These are phyloP conservation scores for Rhizopogon sp. DNA, from an alignment of 768 basidiomycete species.

Conservation along the genomic window DNA sequence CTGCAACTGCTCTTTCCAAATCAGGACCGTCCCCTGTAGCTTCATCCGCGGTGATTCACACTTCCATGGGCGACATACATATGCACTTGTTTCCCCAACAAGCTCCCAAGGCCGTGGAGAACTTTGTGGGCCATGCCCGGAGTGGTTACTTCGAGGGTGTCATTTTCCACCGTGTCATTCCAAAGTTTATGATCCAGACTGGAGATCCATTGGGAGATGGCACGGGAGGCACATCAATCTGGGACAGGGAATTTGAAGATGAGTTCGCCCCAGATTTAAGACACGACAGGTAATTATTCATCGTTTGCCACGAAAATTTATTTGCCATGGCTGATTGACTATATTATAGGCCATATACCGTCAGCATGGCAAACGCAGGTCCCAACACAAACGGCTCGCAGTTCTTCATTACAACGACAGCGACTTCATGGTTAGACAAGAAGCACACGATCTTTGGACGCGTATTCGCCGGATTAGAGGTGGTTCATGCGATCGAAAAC, in stretches of 20 bases:
- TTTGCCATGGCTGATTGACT: constrained; percentile 1
- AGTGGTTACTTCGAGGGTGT: constrained; percentile 90
- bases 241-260: constrained; percentile 89
- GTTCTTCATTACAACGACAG: constrained; percentile 96
- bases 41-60: constrained; percentile 85
- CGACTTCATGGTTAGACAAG: constrained; percentile 90
- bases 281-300: constrained; percentile 71
- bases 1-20: constrained; percentile 44
- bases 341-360: constrained; percentile 74
- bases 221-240: constrained; percentile 86
- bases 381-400: constrained; percentile 91
- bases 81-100: constrained; percentile 85
- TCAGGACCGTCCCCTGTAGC: constrained; percentile 68
- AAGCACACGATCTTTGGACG: constrained; percentile 94
- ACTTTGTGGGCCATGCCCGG: constrained; percentile 89
- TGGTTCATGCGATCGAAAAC: constrained; percentile 89
- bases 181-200: constrained; percentile 98
- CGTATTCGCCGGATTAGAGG: constrained; percentile 81
- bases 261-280: constrained; percentile 86
- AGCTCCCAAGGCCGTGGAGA: constrained; percentile 94
- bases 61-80: constrained; percentile 92
- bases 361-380: constrained; percentile 95
- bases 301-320: no score
- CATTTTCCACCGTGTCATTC: constrained; percentile 95
- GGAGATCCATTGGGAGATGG: constrained; percentile 95